These are phyloP conservation scores for Aspergillus ruber DNA, from an alignment of 2,329 filamentous ascomycete genomes.

Conservation along the genomic window DNA sequence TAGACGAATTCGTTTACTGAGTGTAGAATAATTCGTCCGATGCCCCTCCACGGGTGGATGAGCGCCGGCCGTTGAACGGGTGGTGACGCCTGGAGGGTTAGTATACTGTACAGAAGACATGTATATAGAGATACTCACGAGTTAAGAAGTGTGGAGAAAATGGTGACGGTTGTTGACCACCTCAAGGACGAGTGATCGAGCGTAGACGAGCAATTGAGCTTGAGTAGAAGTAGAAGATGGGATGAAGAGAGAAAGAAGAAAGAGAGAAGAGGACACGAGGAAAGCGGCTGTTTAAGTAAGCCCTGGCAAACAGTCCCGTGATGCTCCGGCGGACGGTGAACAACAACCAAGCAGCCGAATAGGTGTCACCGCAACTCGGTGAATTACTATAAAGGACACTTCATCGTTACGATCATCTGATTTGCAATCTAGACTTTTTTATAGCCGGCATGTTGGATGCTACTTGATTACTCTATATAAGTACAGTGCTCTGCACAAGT, in stretches of 20 bases:
- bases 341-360: too few relatives aligned
- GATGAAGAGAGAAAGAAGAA: slow-evolving; percentile 8
- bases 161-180: slow-evolving; percentile 72
- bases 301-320: background rate
- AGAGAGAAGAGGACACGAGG: background rate
- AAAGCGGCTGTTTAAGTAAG: background rate
- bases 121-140: slow-evolving; percentile 58
- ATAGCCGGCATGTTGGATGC: too few relatives aligned
- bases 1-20: slow-evolving; percentile 33
- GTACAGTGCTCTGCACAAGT: too few relatives aligned
- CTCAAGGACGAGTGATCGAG: slow-evolving; percentile 31
- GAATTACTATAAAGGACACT: too few relatives aligned
- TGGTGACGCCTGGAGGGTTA: slow-evolving; percentile 66
- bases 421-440: too few relatives aligned
- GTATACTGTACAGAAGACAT: background rate
- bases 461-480: too few relatives aligned
- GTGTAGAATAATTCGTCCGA: slow-evolving; percentile 49
- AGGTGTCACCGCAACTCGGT: background rate
- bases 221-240: slow-evolving; percentile 13
- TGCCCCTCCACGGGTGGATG: slow-evolving; percentile 78
- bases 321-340: background rate
- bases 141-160: slow-evolving; percentile 98
- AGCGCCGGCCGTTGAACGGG: slow-evolving; percentile 95
- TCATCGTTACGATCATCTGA: too few relatives aligned
- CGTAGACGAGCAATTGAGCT: slow-evolving; percentile 24